phyloP scores from a whole-genome alignment of 257 asterid species.

The Plantago elongata region DNA sequence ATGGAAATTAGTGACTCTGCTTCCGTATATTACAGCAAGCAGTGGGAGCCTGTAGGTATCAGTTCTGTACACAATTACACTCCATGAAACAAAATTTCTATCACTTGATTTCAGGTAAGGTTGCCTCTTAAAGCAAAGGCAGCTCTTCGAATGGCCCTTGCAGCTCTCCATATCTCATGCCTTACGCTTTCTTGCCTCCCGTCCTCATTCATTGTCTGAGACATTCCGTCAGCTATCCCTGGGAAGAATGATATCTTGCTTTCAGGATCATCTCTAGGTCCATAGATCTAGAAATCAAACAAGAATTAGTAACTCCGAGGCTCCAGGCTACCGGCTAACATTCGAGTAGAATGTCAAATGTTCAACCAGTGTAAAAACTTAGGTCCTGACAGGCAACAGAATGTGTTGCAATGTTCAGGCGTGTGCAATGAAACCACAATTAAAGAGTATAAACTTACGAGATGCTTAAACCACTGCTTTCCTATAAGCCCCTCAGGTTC shows the following conservation, averaged over 20 bases:
- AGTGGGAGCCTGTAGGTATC: no score
- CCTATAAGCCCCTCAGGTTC: slow-evolving; percentile 69
- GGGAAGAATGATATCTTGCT: slow-evolving; percentile 66
- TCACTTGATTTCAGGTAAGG: slow-evolving; percentile 31
- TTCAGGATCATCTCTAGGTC: slow-evolving; percentile 50
- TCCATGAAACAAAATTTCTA: no score
- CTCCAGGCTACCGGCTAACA: no score
- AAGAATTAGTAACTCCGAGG: neutral
- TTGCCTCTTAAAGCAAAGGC: slow-evolving; percentile 57
- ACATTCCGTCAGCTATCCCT: slow-evolving; percentile 56
- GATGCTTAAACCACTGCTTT: slow-evolving; percentile 83
- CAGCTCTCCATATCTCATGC: slow-evolving; percentile 85
- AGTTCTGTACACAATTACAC: no score
- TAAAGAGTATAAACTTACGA: slow-evolving; percentile 39
- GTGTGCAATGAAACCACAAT: neutral
- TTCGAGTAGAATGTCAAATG: no score
- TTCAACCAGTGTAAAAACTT: neutral
- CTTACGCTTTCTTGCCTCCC: slow-evolving; percentile 25
- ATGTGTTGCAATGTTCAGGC: slow-evolving; percentile 1
- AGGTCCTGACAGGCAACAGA: neutral
- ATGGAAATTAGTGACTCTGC: no score
- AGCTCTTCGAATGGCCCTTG: slow-evolving; percentile 79
- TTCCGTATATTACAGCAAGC: no score
- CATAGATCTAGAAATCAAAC: slow-evolving; percentile 58
- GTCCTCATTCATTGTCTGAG: slow-evolving; percentile 18